Base-by-base conservation (phyloP, 352 stramenopile genomes). In the Pythium coloratum region DNA sequence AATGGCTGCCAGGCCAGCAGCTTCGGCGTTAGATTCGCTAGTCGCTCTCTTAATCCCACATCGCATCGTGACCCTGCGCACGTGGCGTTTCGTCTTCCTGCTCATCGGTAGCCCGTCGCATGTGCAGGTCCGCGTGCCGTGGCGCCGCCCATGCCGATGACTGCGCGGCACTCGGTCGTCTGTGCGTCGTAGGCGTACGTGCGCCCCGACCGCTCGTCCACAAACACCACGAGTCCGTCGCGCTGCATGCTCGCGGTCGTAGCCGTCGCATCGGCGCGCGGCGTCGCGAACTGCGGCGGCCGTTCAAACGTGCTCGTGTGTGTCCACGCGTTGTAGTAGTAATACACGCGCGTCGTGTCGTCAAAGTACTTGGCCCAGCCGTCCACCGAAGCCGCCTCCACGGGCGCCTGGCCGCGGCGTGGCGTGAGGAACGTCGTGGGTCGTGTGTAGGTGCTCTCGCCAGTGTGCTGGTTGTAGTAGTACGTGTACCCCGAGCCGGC, bases 391-490 rank as follows among this genome's bases (percentile, higher is more conserved):
- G 32, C 26, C 26, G 58, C 46, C 66, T 55, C 49, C 59, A 64
- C 51, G 2, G 59, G 59, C n/a, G 50, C 49, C 49, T 73, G 50
- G 28, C 60, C 67, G 20, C 53, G 63, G 53, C 55, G 78, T 55
- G 61, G 70, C n/a, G 65, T 76, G 59, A 70, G 62, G 63, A 69
- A 84, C 44, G 13, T 68, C 20, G 66, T 55, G 6, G 81, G 81
- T 51, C 73, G 75, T 2, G 81, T 59, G 61, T 86, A 97, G 42
- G 79, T 90, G 47, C 85, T 91, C 67, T 92, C 86, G 38, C 70
- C 73, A 0, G 86, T 94, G 18, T 62, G 64, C 59, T 76, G 63
- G 72, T 95, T 95, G 75, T 87, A 93, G 71, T 92, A 96, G 64
- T 94, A 94, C 16, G 57, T 67, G 20, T 78, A 68, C 6, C 75